Base-by-base conservation (phyloP, 441 rosid species). In the Adansonia gregorii region DNA sequence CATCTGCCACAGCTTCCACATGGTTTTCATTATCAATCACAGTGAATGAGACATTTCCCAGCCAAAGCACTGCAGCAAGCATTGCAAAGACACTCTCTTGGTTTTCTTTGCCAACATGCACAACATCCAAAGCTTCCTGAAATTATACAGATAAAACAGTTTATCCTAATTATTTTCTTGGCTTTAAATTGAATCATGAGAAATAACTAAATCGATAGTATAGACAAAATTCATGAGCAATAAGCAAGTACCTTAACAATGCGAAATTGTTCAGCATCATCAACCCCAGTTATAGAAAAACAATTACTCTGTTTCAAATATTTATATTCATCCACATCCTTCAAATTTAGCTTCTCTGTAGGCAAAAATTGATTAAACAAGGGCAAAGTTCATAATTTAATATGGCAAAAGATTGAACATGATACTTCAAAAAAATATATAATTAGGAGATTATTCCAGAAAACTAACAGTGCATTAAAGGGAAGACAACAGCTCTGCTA, bases 41-140 rank as follows among this genome's bases (percentile, higher is more conserved):
- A 12, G 87, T 77, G 86, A 94, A 93, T 17, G 94, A 89, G 82
- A 93, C 83, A 80, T 96, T 90, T 87, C 99, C 99, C 73, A 96
- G 84, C 98, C 98, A 96, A 68, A 96, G 74, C 22, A 96, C 98
- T 64, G 98, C 98, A 79, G 98, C 90, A 81, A 96, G 96, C 97
- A 94, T 93, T 73, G 97, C 89, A 76, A 94, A 96, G 6, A 90
- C 98, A 86, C 89, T 92, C 77, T 96, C 98, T 81, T 96, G 99
- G 87, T 96, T 96, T 84, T 93, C 98, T 89, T 89, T 91, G 89
- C 93, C 89, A 74, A 94, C 91, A 86, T 96, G 98, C 79, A 96
- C 98, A 88, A 89, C 79, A 83, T 92, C 92, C 82, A 96, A 85
- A 79, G 99, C 99, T 85, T 96, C 99, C 99, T 96, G 88, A 76